Percentiles rank a stretch among this genome's conserved stretches.
Evolutionary conservation across 805 yeast species (phyloP).

Genomic region (Candida chauliodis): DNA sequence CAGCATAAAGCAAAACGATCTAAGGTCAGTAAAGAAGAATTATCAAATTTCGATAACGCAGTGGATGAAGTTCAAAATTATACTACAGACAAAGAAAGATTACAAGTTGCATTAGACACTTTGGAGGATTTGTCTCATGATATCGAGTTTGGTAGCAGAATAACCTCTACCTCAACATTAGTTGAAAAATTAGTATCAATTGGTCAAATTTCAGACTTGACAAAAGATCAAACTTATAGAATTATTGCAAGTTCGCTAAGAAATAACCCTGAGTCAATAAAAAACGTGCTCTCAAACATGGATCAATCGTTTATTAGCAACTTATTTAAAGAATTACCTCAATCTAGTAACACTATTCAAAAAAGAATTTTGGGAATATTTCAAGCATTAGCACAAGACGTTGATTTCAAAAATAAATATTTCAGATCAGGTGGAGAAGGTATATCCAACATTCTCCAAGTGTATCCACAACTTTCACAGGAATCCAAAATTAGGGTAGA

Average conservation of each 20-base stretch:
- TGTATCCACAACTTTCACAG: slow-evolving; percentile 24
- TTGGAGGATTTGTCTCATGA: slow-evolving; percentile 66
- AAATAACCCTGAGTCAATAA: slow-evolving; percentile 64
- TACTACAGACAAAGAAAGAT: slow-evolving; percentile 16
- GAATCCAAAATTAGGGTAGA: slow-evolving; percentile 37
- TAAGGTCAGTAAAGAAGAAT: slow-evolving; percentile 14
- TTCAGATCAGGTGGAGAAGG: slow-evolving; percentile 21
- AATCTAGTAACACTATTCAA: slow-evolving; percentile 28
- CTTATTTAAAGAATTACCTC: slow-evolving; percentile 19
- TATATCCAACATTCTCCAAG: slow-evolving; percentile 20
- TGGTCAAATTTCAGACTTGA: slow-evolving; percentile 10
- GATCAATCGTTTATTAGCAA: slow-evolving; percentile 15
- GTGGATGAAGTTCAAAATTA: slow-evolving; percentile 11
- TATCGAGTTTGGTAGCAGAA: slow-evolving; percentile 52
- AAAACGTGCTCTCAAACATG: slow-evolving; percentile 27
- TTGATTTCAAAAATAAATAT: slow-evolving; percentile 27
- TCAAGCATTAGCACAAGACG: slow-evolving; percentile 40
- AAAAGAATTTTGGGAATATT: slow-evolving; percentile 51
- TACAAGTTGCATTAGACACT: slow-evolving; percentile 34
- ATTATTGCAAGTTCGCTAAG: slow-evolving; percentile 66
- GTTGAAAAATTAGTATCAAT: slow-evolving; percentile 28
- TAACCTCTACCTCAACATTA: slow-evolving; percentile 35
- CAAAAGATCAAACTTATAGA: slow-evolving; percentile 54
- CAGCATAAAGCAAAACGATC: not conserved
- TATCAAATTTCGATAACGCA: slow-evolving; percentile 18